Evolutionary conservation across 306 rosid species (phyloP).

Genomic region (Cicer pinnatifidum): DNA sequence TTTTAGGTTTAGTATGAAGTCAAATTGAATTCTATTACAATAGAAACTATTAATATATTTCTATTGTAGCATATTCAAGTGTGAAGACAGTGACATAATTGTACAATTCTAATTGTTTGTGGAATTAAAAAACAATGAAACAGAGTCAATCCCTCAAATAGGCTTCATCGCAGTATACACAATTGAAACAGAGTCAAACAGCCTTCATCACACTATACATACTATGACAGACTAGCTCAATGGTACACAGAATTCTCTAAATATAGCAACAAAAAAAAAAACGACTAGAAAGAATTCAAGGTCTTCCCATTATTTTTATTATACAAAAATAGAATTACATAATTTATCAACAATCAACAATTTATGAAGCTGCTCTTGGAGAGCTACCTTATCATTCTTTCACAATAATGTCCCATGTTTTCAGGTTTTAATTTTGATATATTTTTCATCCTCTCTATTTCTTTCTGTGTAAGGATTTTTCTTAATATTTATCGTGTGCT

Average conservation of each 20-base stretch:
- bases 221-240: background rate
- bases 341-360: background rate
- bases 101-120: background rate
- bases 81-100: background rate
- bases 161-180: background rate
- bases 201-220: background rate
- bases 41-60: background rate
- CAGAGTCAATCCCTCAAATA: background rate
- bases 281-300: background rate
- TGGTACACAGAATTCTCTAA: background rate
- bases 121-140: background rate
- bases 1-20: background rate
- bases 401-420: background rate
- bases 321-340: background rate
- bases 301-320: background rate
- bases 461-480: background rate
- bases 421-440: conserved; percentile 8
- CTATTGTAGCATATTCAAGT: background rate
- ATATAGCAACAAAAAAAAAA: background rate
- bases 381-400: conserved; percentile 28
- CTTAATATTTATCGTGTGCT: conserved; percentile 1
- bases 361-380: conserved; percentile 13
- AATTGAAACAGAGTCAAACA: background rate
- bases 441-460: conserved; percentile 5
- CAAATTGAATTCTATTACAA: background rate